Base-by-base conservation (phyloP, 257 asterid species). In the Solanum dulcamara region DNA sequence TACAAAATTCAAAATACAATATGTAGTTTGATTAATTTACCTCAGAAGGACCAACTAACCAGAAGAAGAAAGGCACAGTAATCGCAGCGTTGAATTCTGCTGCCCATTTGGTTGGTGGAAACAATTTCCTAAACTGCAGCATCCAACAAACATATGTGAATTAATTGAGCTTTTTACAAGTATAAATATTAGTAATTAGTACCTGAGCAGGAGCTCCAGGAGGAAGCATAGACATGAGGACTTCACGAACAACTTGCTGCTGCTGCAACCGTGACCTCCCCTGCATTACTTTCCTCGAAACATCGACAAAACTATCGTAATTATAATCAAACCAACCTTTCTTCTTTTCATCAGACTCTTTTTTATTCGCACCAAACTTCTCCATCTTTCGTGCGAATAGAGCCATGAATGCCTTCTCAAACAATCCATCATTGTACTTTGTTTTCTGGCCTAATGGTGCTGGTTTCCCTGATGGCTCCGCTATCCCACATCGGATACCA, bases 151-250 rank as follows among this genome's bases (percentile, higher is more conserved):
- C 8, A 12, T 35, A 70, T 5, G 17, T 13, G 6, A 62, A 44
- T 44, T 44, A 12, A n/a, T n/a, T n/a, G n/a, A n/a, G n/a, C n/a
- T n/a, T n/a, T n/a, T n/a, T n/a, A n/a, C n/a, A 22, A 9, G 26
- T 84, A 6, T 1, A 53, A 18, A 4, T 51, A 4, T 37, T n/a
- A n/a, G n/a, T n/a, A n/a, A n/a, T 37, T 37, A 37, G 44, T 89
- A 94, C 99, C 89, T 96, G 99, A 72, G 94, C 96, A 82, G 99
- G 99, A 62, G 99, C 99, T 32, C 97, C 98, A 10, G 98, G 98
- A 88, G 99, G 98, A 38, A 96, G 97, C 93, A 96, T 95, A 84
- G 99, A 96, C 82, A 93, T 90, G 44, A 96, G 97, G 48, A 96
- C 98, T 87, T 95, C 93, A 4, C 98, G 87, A 50, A 95, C 98